Base-by-base conservation (phyloP, 495 filamentous ascomycete genomes). In the Wilcoxina mikolae region DNA sequence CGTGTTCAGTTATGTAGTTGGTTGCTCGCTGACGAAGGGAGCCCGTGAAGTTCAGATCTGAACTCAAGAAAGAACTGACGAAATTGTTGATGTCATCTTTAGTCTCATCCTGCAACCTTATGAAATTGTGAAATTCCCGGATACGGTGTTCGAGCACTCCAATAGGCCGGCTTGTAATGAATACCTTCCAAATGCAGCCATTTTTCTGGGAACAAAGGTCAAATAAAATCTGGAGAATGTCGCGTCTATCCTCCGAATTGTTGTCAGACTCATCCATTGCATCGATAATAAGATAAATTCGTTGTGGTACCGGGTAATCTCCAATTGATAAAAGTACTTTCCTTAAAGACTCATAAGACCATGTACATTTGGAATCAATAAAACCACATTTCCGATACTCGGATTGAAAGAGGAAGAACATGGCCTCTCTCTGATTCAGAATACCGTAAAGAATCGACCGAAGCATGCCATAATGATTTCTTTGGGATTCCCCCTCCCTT, bases 1-100 rank as follows among this genome's bases (percentile, higher is more conserved):
- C 55, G 23, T 58, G 44, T 0, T 58, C 45, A 11, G 49, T 20
- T n/a, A 63, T 49, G n/a, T 48, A 41, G 3, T 48, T 11, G 3
- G 4, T 27, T 4, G 25, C 17, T 10, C 27, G 17, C 7, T 7
- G 45, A 28, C 22, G 25, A 23, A 26, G 22, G 7, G 7, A 5
- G 4, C 10, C 20, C 17, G 45, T 24, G 22, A 25, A 26, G 9
- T 27, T 12, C 17, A 25, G 23, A 7, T n/a, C 20, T 18, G 7
- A 24, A 7, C 7, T 48, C 7, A 48, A 11, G 10, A 25, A 48
- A 26, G 4, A 7, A 27, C 27, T 23, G 7, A 20, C 17, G 27
- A 48, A 48, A 7, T 7, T 28, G 45, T 7, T 10, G 10, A 48
- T 26, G 23, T 25, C 20, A 5, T 27, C 45, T 7, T 25, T 7